Conservation (phyloP, 768 basidiomycete species). For the Boletus sp. region DNA sequence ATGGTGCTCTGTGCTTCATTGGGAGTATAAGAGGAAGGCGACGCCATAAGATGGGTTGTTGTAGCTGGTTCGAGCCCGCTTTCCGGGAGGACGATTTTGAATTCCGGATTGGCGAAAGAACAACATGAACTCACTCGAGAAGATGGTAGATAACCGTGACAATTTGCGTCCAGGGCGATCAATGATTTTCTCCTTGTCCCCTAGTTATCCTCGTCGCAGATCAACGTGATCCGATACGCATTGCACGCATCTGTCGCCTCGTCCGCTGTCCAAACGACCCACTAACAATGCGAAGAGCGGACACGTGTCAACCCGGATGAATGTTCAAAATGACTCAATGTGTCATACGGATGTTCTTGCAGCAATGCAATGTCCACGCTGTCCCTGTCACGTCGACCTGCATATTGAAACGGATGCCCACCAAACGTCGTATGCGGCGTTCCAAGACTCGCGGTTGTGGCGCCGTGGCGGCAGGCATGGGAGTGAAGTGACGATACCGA, state of each 20-base stretch:
- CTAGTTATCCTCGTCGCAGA: not conserved
- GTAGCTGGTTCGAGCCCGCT: not conserved
- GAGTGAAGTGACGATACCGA: no score
- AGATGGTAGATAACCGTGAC: not conserved
- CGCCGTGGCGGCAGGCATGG: no score
- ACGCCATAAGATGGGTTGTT: not conserved
- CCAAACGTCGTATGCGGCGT: no score
- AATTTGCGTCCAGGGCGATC: not conserved
- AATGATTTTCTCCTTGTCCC: not conserved
- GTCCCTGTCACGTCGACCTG: no score
- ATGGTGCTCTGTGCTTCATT: conserved; percentile 2
- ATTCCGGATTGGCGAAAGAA: not conserved
- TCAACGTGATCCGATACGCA: not conserved
- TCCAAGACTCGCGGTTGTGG: no score
- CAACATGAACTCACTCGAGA: not conserved
- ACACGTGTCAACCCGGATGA: not conserved
- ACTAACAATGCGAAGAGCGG: not conserved
- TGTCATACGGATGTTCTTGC: no score
- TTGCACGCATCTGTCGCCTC: not conserved
- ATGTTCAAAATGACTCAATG: not conserved
- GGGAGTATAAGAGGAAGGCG: not conserved
- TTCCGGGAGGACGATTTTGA: no score
- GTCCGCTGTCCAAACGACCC: not conserved
- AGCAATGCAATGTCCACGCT: no score
- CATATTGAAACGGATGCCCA: no score